Evolutionary conservation across 2,329 filamentous ascomycete genomes (phyloP), one percentile per base, ranked within the genome.

Genomic region (Fusarium pseudograminearum): DNA sequence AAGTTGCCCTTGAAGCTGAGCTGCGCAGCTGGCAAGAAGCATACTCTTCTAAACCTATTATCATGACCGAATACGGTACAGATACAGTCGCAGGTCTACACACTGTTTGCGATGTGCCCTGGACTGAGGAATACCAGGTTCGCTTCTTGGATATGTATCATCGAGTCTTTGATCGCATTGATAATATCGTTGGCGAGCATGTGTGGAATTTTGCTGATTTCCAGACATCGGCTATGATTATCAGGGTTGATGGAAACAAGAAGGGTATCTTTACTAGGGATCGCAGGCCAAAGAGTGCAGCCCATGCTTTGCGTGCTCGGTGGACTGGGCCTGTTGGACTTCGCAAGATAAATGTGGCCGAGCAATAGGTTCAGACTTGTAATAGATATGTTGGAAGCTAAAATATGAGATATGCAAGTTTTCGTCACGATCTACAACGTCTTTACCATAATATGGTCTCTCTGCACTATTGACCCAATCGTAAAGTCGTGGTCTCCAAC

Each of bases 401-500:
- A 30, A 30, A 40, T 11, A 38, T 38, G n/a, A 10, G 5, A 12
- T 12, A 14, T n/a, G n/a, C n/a, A n/a, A n/a, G n/a, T n/a, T n/a
- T n/a, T n/a, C n/a, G n/a, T n/a, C n/a, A n/a, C n/a, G n/a, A n/a
- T n/a, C n/a, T n/a, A n/a, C n/a, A n/a, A n/a, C n/a, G n/a, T n/a
- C 70, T 83, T 83, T 1, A 75, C 56, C 77, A 84, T 73, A 26
- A 85, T 79, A 38, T 78, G 65, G 56, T 84, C 83, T n/a, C 69
- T 81, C 65, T 84, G 82, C 12, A 80, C 73, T 24, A 80, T 77
- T 3, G 66, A 70, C 1, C 83, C 83, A 44, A 84, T 72, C 1
- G 72, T 75, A 67, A 84, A 85, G 11, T 80, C 78, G 64, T 84
- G 82, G 12, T 74, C 38, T 1, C 83, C 83, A 1, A 83, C 77